These are phyloP conservation scores for Madurella mycetomatis DNA, from an alignment of 2,329 filamentous ascomycete species.

Conservation along the genomic window DNA sequence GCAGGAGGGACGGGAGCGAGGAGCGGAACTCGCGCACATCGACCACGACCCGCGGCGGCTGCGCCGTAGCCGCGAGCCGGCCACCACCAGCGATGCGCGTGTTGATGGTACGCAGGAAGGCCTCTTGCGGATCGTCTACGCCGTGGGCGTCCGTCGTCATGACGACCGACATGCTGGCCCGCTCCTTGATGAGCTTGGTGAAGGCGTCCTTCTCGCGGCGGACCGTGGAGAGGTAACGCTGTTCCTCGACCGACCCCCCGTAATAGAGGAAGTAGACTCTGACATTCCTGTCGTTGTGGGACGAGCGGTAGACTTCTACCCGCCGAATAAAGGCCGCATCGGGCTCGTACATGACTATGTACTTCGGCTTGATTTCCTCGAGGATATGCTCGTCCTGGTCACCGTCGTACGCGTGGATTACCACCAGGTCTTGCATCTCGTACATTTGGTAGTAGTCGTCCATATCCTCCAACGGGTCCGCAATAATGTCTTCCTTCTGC, in stretches of 20 bases:
- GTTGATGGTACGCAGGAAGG: constrained; percentile 91
- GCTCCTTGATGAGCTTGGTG: constrained; percentile 89
- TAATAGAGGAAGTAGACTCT: constrained; percentile 98
- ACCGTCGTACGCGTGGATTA: constrained; percentile 90
- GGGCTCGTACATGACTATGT: constrained; percentile 98
- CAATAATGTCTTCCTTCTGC: constrained; percentile 68
- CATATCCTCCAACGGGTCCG: constrained; percentile 83
- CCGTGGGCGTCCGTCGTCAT: constrained; percentile 68
- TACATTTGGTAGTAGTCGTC: constrained; percentile 89
- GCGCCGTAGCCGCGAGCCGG: constrained; percentile 72
- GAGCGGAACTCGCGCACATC: constrained; percentile 96
- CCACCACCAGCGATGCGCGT: constrained; percentile 94
- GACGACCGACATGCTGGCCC: constrained; percentile 86
- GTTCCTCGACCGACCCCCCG: constrained; percentile 88
- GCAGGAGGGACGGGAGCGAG: constrained; percentile 82
- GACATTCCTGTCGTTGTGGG: constrained; percentile 82
- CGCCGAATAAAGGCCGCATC: constrained; percentile 90
- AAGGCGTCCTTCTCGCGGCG: constrained; percentile 96
- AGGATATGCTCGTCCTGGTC: constrained; percentile 96
- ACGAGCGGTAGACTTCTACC: constrained; percentile 93
- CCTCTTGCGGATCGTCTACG: constrained; percentile 77
- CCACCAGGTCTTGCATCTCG: constrained; percentile 82
- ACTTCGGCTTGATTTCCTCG: constrained; percentile 86
- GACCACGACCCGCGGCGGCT: constrained; percentile 86
- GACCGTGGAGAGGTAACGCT: constrained; percentile 83